A percentile compares a stretch with the other conserved stretches of the same genome.
Conservation (phyloP, 768 basidiomycete genomes). For the Wakefieldia striispora region DNA sequence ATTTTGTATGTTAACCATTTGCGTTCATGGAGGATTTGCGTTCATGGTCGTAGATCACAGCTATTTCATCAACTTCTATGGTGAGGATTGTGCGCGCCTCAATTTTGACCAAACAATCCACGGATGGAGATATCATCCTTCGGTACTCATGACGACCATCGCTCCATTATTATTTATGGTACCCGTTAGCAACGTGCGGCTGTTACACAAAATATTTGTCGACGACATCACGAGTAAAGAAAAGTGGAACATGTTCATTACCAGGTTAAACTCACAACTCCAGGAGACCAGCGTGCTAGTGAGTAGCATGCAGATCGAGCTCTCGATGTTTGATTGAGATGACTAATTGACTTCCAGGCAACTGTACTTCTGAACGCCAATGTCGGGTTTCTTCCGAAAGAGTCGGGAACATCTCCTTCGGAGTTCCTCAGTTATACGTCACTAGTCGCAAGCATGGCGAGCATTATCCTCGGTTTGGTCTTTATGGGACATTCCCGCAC, state of each 20-base stretch:
- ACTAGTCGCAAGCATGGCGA: conserved; percentile 39
- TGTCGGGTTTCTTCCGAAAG: conserved; percentile 52
- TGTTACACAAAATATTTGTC: conserved; percentile 48
- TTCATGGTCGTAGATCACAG: conserved; percentile 28
- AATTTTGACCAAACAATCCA: conserved; percentile 33
- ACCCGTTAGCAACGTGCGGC: conserved; percentile 45
- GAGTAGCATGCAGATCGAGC: conserved; percentile 11
- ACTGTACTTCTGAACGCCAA: conserved; percentile 59
- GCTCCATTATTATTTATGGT: conserved; percentile 50
- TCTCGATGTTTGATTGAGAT: not conserved
- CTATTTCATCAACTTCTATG: conserved; percentile 42
- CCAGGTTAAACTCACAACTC: conserved; percentile 47
- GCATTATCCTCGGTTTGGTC: conserved; percentile 42
- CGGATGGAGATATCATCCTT: conserved; percentile 24
- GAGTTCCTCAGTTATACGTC: conserved; percentile 47
- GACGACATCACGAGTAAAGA: conserved; percentile 43
- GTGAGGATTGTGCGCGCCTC: conserved; percentile 43
- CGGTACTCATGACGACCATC: conserved; percentile 37
- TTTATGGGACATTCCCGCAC: conserved; percentile 43
- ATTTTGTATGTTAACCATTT: conserved; percentile 22
- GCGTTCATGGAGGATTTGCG: not conserved
- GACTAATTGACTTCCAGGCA: conserved; percentile 33
- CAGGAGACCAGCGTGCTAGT: conserved; percentile 54
- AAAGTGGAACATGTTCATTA: conserved; percentile 45
- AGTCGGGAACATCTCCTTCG: conserved; percentile 32